Evolutionary conservation across 495 filamentous ascomycete genomes (phyloP), one percentile per base, ranked within the genome.

Genomic region (Choiromyces venosus): DNA sequence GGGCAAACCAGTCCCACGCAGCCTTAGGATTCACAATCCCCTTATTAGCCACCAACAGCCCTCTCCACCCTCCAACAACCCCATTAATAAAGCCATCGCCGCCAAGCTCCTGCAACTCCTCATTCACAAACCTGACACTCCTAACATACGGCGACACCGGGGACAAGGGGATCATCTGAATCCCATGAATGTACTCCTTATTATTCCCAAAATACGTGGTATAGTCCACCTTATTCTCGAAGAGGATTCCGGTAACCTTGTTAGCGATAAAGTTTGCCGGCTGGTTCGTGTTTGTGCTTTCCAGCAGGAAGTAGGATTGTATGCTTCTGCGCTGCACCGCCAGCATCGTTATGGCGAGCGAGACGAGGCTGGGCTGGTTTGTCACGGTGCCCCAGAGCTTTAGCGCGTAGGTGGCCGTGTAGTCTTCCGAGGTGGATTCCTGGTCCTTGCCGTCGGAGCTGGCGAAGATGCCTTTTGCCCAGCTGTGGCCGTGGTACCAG

Each of bases 221-320:
- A 82, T 97, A 93, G 81, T 97, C 91, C 66, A 94, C 86, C 82
- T 97, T 97, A 83, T 97, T 97, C 82, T 97, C 94, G 81, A 97
- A 97, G 7, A 97, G 82, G 79, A 97, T 96, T 16, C 94, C 93
- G 10, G 92, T 89, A n/a, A 91, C 93, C 80, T 89, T 92, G 83
- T 97, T 97, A 14, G 83, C 86, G 56, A 91, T 87, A 73, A 94
- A 96, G 35, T 90, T 84, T 0, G 85, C 37, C 0, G 94, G 94
- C 74, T 96, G 89, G 72, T 93, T 89, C 3, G 81, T 83, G 81
- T 97, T 96, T 52, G 80, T 84, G 19, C 14, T 42, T 33, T 18
- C 36, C 18, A n/a, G 33, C 1, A 97, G 82, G 14, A 87, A 87
- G 39, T 93, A 86, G 0, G 88, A 85, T 44, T 91, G 84, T 52